Conservation (phyloP, 371 early-diverging fungal genomes). For the Dichotomocladium elegans region DNA sequence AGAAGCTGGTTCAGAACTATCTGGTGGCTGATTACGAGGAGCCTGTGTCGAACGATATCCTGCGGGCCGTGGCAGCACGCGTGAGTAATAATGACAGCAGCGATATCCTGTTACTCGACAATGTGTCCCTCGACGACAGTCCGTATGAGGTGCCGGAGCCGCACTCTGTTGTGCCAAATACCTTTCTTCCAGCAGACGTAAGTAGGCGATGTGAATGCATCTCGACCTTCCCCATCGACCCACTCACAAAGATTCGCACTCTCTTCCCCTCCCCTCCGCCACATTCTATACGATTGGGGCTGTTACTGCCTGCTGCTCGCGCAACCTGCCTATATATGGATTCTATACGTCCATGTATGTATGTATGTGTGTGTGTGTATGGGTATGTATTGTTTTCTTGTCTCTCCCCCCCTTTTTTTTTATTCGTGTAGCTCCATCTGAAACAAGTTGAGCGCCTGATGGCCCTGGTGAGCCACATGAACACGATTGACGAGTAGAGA, state of each 20-base stretch:
- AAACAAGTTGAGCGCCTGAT: slow-evolving; percentile 19
- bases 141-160: slow-evolving; percentile 61
- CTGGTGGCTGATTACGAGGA: slow-evolving; percentile 78
- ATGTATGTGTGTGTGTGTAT: background rate
- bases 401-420: background rate
- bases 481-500: background rate
- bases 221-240: too few relatives aligned
- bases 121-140: slow-evolving; percentile 71
- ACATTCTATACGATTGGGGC: too few relatives aligned
- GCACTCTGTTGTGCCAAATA: slow-evolving; percentile 49
- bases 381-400: background rate
- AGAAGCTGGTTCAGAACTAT: slow-evolving; percentile 87
- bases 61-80: slow-evolving; percentile 85
- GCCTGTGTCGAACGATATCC: slow-evolving; percentile 83
- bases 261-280: too few relatives aligned
- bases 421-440: slow-evolving; percentile 16
- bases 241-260: too few relatives aligned
- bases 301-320: too few relatives aligned
- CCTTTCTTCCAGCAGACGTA: slow-evolving; percentile 55
- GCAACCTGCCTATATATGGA: too few relatives aligned
- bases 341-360: background rate
- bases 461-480: slow-evolving; percentile 8
- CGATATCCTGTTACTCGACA: slow-evolving; percentile 80
- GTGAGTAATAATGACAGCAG: slow-evolving; percentile 78
- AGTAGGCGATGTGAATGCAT: background rate